Conservation (phyloP, 1,284 basidiomycete genomes). For the Fomitiporia mediterranea region DNA sequence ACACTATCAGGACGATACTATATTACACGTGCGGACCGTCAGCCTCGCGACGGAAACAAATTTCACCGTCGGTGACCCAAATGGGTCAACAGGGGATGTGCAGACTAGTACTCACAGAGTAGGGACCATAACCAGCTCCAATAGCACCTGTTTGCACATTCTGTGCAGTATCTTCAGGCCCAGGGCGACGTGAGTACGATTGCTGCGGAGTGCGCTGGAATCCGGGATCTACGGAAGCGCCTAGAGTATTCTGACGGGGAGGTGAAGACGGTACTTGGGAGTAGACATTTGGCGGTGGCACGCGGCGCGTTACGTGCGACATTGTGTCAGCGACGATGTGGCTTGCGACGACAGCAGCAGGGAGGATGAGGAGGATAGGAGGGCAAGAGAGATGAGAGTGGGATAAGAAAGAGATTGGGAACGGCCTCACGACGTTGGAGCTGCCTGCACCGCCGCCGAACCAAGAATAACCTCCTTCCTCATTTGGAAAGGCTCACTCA, state of each 20-base stretch:
- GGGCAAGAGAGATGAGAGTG: background rate
- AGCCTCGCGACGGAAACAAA: conserved; percentile 5
- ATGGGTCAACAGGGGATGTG: conserved; percentile 12
- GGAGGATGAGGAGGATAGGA: background rate
- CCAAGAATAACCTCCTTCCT: background rate
- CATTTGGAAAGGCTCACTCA: background rate
- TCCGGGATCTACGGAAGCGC: conserved; percentile 6
- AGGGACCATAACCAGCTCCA: conserved; percentile 72
- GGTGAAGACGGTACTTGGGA: conserved; percentile 18
- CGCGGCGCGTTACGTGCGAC: conserved; percentile 15
- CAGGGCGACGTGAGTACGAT: conserved; percentile 1
- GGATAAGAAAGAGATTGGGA: background rate
- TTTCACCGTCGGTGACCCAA: too few relatives aligned
- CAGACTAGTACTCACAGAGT: conserved; percentile 52
- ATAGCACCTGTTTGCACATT: conserved; percentile 70
- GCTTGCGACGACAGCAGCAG: background rate
- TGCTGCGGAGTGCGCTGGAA: conserved; percentile 4
- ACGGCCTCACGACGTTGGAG: background rate
- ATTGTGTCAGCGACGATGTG: background rate
- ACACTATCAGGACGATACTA: conserved; percentile 56
- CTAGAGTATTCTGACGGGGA: conserved; percentile 10
- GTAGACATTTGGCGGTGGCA: conserved; percentile 16
- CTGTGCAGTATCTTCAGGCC: conserved; percentile 47
- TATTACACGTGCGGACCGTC: background rate
- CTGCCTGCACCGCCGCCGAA: background rate